These are phyloP conservation scores for Penicillium alfredii DNA, from an alignment of 495 filamentous ascomycete species.

Conservation along the genomic window DNA sequence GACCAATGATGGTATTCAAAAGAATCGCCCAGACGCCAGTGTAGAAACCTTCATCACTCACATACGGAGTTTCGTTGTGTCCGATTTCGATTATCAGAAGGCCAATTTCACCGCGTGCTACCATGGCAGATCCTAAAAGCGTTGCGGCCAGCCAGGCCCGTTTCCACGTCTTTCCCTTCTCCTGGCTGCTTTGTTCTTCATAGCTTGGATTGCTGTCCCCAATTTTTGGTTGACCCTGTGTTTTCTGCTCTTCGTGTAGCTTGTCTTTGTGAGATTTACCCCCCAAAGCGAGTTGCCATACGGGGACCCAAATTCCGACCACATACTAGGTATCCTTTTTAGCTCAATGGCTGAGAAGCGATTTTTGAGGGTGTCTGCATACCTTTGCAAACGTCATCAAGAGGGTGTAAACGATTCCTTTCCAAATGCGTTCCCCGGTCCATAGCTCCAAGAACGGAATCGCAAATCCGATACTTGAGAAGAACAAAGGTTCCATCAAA, in stretches of 20 bases:
- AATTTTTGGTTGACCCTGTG: too few species aligned
- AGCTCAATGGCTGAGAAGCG: background rate
- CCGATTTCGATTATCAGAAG: constrained; percentile 67
- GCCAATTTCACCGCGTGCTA: constrained; percentile 71
- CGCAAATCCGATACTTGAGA: constrained; percentile 65
- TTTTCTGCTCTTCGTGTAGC: too few species aligned
- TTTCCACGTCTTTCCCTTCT: constrained; percentile 3
- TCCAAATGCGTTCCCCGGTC: constrained; percentile 55
- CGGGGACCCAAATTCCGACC: constrained; percentile 29
- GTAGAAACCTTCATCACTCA: constrained; percentile 46
- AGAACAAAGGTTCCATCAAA: constrained; percentile 68
- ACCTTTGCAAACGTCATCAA: constrained; percentile 64
- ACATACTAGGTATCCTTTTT: constrained; percentile 15
- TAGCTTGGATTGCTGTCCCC: too few species aligned
- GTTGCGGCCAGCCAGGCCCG: constrained; percentile 44
- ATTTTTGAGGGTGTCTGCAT: background rate
- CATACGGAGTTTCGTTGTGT: constrained; percentile 33
- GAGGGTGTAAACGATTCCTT: constrained; percentile 58
- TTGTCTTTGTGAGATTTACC: too few species aligned
- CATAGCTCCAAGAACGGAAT: constrained; percentile 68
- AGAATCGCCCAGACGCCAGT: constrained; percentile 69
- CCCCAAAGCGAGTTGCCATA: constrained; percentile 11
- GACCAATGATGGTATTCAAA: constrained; percentile 66
- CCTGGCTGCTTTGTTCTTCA: constrained; percentile 1
- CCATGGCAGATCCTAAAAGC: constrained; percentile 55